Conservation (phyloP, 441 rosid species). For the Raphanus hybrid region DNA sequence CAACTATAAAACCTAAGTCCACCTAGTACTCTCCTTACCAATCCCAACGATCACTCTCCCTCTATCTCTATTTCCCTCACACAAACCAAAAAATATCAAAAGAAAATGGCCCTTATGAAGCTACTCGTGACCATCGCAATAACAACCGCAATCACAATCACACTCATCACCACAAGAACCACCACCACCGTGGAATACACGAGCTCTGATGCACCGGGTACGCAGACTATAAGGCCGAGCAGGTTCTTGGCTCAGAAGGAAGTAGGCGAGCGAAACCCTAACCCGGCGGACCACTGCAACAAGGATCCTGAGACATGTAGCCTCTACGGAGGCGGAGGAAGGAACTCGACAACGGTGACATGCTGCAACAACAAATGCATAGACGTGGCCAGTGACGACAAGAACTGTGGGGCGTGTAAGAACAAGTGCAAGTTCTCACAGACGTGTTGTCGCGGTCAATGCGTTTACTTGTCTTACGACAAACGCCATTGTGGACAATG, state of each 20-base stretch:
- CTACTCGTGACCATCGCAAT: conserved; percentile 55
- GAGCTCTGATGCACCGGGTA: background rate
- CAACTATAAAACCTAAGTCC: conserved; percentile 43
- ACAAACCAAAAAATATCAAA: background rate
- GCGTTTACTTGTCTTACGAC: conserved; percentile 48
- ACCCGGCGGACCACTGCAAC: conserved; percentile 60
- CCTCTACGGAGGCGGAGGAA: conserved; percentile 37
- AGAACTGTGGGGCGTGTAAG: conserved; percentile 60
- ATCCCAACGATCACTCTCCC: background rate
- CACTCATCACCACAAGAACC: conserved; percentile 39
- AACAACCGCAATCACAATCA: conserved; percentile 49
- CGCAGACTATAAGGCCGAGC: conserved; percentile 46
- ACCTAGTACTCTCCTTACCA: conserved; percentile 16
- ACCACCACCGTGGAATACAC: conserved; percentile 21
- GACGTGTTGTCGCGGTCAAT: conserved; percentile 53
- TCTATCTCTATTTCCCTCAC: background rate
- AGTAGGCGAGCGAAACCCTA: conserved; percentile 43
- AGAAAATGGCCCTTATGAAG: conserved; percentile 48
- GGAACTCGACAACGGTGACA: conserved; percentile 30
- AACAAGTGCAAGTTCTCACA: conserved; percentile 55
- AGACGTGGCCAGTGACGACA: conserved; percentile 41
- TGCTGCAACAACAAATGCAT: conserved; percentile 68
- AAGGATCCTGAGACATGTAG: conserved; percentile 55
- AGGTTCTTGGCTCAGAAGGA: conserved; percentile 56
- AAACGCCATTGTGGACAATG: conserved; percentile 61